Evolutionary conservation across 768 basidiomycete genomes (phyloP).

Genomic region (Phylloporus sp.): DNA sequence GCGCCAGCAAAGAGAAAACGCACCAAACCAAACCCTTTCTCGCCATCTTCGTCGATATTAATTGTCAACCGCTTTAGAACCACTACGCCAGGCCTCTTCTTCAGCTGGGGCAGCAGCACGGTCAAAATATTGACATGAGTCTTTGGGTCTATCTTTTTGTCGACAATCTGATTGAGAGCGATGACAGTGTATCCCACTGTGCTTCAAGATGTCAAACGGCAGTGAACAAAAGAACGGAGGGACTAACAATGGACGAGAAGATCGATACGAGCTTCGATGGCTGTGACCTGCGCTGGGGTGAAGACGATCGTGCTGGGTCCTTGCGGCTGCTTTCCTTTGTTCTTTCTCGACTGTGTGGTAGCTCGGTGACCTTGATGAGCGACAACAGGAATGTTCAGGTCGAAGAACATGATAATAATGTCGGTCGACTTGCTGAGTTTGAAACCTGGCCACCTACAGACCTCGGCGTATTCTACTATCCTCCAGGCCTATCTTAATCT

Average conservation of each 20-base stretch:
- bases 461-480: too few species aligned
- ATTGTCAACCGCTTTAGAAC: constrained; percentile 79
- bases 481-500: too few species aligned
- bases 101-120: constrained; percentile 54
- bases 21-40: constrained; percentile 82
- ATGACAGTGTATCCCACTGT: constrained; percentile 86
- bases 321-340: constrained; percentile 35
- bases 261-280: constrained; percentile 63
- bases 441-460: too few species aligned
- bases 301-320: constrained; percentile 34
- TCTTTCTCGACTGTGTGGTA: constrained; percentile 22
- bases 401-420: constrained; percentile 56
- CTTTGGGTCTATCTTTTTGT: constrained; percentile 70
- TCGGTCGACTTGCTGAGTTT: too few species aligned
- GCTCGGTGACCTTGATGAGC: constrained; percentile 16
- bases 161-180: constrained; percentile 69
- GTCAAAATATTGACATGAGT: constrained; percentile 64
- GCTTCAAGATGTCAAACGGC: constrained; percentile 6
- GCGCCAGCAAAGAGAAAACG: constrained; percentile 19
- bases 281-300: constrained; percentile 52
- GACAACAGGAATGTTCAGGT: constrained; percentile 58
- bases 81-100: constrained; percentile 54
- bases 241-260: constrained; percentile 68
- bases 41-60: constrained; percentile 76
- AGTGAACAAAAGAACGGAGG: neutral